Percentiles rank a stretch among this genome's conserved stretches.
Conservation (phyloP, 805 yeast genomes). For the Sugiyamaella chiloensis region DNA sequence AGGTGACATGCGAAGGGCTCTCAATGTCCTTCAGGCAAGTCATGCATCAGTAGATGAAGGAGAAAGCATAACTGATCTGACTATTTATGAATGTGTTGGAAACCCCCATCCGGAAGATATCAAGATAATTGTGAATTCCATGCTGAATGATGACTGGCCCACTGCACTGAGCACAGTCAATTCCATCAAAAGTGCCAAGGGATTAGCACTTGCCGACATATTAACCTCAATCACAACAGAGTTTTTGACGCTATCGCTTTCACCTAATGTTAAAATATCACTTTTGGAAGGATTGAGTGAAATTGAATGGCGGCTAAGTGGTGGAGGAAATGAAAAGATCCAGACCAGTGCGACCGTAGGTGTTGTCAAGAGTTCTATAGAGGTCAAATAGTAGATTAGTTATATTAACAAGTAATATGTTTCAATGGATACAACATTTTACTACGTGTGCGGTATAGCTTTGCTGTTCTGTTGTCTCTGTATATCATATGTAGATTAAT, state of each 20-base stretch:
- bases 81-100: conserved; percentile 93
- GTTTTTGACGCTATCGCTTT: conserved; percentile 64
- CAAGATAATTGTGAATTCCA: conserved; percentile 67
- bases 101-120: conserved; percentile 90
- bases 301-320: conserved; percentile 84
- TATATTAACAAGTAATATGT: too few relatives aligned
- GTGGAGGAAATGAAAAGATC: conserved; percentile 88
- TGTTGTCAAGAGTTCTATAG: conserved; percentile 62
- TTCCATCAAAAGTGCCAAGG: conserved; percentile 66
- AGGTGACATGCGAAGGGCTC: conserved; percentile 96
- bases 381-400: not conserved
- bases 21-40: conserved; percentile 93
- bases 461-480: too few relatives aligned
- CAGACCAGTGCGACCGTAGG: conserved; percentile 91
- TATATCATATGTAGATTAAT: too few relatives aligned
- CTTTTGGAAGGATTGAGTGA: conserved; percentile 75
- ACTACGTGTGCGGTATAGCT: too few relatives aligned
- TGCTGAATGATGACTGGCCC: conserved; percentile 85
- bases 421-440: too few relatives aligned
- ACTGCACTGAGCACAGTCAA: conserved; percentile 65
- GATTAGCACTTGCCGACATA: conserved; percentile 86
- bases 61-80: conserved; percentile 61
- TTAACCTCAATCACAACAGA: conserved; percentile 72
- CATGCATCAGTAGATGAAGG: conserved; percentile 62
- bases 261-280: conserved; percentile 55